These are phyloP conservation scores for Mychonastes homosphaera DNA, from an alignment of 139 green algal species.

Conservation along the genomic window DNA sequence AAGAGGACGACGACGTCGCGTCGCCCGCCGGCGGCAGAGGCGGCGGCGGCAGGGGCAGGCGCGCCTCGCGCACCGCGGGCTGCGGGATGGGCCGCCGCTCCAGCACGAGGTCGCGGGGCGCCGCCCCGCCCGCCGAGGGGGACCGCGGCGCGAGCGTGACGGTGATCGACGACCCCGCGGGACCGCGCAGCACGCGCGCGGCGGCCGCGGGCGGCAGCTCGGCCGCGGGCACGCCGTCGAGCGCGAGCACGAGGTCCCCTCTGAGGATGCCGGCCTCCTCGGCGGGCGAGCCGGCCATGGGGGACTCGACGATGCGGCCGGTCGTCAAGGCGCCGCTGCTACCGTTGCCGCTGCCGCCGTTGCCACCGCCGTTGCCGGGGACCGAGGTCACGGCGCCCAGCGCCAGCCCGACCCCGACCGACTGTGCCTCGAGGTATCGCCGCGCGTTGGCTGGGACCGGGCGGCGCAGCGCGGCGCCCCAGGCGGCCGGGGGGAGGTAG, in stretches of 20 bases:
- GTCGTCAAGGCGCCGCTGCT: neutral
- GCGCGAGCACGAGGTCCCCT: slow-evolving; percentile 17
- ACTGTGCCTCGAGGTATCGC: slow-evolving; percentile 43
- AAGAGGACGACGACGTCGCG: no score
- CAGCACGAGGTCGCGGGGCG: slow-evolving; percentile 11
- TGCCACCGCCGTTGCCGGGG: neutral
- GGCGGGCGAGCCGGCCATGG: slow-evolving; percentile 42
- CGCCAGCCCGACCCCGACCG: slow-evolving; percentile 23
- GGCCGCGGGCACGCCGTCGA: slow-evolving; percentile 28
- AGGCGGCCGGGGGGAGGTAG: slow-evolving; percentile 37
- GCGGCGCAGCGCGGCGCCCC: slow-evolving; percentile 27
- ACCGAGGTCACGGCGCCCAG: neutral
- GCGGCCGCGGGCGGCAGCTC: slow-evolving; percentile 24
- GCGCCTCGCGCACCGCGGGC: slow-evolving; percentile 15
- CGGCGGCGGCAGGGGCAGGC: neutral
- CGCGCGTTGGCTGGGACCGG: slow-evolving; percentile 35
- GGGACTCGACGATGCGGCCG: slow-evolving; percentile 35
- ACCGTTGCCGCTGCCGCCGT: neutral
- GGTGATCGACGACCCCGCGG: slow-evolving; percentile 24
- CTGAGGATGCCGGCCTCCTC: slow-evolving; percentile 38
- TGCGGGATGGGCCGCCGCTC: slow-evolving; percentile 24
- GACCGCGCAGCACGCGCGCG: slow-evolving; percentile 29
- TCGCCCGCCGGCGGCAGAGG: no score
- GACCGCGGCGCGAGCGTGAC: slow-evolving; percentile 17
- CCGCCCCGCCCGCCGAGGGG: neutral